Evolutionary conservation across 2,329 filamentous ascomycete genomes (phyloP), one percentile per base, ranked within the genome.

Genomic region (Mycosphaerelloides madeirae): DNA sequence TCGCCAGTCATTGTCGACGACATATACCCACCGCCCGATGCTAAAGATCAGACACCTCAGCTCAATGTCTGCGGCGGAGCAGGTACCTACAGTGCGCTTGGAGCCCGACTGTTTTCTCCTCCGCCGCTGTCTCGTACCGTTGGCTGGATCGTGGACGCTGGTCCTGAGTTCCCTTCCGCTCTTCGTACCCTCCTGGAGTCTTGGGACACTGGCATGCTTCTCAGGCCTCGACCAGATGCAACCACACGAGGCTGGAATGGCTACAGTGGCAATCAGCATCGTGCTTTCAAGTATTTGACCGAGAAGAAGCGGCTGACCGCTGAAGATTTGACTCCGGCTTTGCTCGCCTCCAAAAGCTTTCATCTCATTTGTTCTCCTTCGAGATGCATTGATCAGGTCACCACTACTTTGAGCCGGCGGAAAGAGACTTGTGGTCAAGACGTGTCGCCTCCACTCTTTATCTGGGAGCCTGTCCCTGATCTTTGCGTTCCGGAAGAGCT

Each of bases 391-490:
- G 78, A 85, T 43, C 77, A 95, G 16, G 81, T 93, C 16, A 67
- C 77, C 1, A 78, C 81, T n/a, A 85, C 97, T 47, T 71, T 81
- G 4, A 68, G 73, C 3, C 63, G 71, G 35, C 75, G 81, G 38
- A 57, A 65, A 28, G 58, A 62, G 33, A 38, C 32, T 9, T 32
- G 48, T n/a, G 48, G 39, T 3, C 11, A 31, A 13, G 70, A 28
- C 57, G 13, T 20, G 2, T 13, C 31, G n/a, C 38, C 7, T 4
- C 73, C 90, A 1, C 67, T 89, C 6, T 87, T 96, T 63, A 80
- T 97, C 41, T 98, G 91, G 91, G 93, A 98, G 64, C 93, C 93
- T 1, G 86, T 96, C 1, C 93, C 93, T 1, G 88, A 96, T 65
- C 76, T 87, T 1, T 96, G 90, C 65, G 83, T 78, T 0, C 82